A percentile compares a stretch with the other conserved stretches of the same genome.
Evolutionary conservation across 2,329 filamentous ascomycete species (phyloP).

Genomic region (Penicillium vulpinum): DNA sequence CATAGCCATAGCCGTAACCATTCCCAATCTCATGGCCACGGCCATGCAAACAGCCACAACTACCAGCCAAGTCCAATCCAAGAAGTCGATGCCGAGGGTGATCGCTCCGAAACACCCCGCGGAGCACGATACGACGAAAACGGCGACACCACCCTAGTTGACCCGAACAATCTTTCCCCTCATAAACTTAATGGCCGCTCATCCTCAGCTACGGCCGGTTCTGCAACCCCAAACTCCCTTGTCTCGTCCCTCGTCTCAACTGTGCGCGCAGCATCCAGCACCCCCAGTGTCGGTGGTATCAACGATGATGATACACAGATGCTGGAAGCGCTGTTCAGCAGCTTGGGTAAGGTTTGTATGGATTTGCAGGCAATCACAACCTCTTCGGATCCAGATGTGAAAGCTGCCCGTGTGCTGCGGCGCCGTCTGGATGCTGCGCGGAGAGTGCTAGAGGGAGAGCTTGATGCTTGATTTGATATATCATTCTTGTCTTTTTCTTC

Average conservation of each 20-base stretch:
- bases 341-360: conserved; percentile 51
- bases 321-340: conserved; percentile 56
- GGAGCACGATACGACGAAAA: conserved; percentile 10
- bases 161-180: conserved; percentile 20
- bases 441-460: conserved; percentile 69
- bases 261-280: conserved; percentile 36
- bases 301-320: conserved; percentile 58
- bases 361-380: conserved; percentile 49
- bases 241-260: conserved; percentile 41
- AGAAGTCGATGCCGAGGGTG: conserved; percentile 20
- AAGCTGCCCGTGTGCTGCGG: conserved; percentile 63
- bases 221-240: conserved; percentile 35
- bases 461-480: conserved; percentile 44
- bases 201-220: conserved; percentile 27
- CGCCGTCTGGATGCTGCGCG: conserved; percentile 73
- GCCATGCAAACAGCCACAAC: conserved; percentile 17
- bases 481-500: neutral
- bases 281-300: conserved; percentile 32
- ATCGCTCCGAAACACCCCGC: conserved; percentile 26
- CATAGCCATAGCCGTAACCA: conserved; percentile 21
- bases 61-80: conserved; percentile 17
- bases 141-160: conserved; percentile 3
- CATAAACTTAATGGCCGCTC: conserved; percentile 30
- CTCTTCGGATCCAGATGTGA: conserved; percentile 57
- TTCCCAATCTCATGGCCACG: conserved; percentile 8